A percentile compares a stretch with the other conserved stretches of the same genome.
Evolutionary conservation across 1,139 yeast species (phyloP).

Genomic region (Arxiozyma telluris): DNA sequence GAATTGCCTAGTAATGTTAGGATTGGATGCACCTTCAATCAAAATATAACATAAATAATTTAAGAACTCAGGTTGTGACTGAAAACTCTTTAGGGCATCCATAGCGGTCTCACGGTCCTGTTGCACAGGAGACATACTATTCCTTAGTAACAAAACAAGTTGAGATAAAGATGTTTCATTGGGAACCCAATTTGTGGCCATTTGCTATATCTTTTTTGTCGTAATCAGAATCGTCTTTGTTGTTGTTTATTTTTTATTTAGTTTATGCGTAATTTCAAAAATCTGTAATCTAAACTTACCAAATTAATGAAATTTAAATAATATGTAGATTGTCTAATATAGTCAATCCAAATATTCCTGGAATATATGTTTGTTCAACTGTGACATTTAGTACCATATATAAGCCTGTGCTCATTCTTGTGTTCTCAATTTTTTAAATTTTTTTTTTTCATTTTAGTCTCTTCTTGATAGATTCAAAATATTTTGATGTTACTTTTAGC

Average conservation of each 20-base stretch:
- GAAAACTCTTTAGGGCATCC: conserved; percentile 60
- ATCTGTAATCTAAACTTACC: no score
- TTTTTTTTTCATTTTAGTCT: background rate
- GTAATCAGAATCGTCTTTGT: background rate
- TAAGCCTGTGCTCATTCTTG: background rate
- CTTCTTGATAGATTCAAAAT: background rate
- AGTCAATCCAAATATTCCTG: no score
- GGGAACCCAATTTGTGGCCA: conserved; percentile 46
- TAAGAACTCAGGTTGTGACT: conserved; percentile 62
- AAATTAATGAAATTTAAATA: no score
- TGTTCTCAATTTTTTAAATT: background rate
- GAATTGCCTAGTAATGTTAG: conserved; percentile 30
- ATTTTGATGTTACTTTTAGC: no score
- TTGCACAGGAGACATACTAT: conserved; percentile 54
- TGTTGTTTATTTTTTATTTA: background rate
- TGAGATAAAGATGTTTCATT: conserved; percentile 54
- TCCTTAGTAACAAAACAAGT: conserved; percentile 52
- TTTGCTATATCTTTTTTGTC: background rate
- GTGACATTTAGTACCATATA: background rate
- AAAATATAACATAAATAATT: conserved; percentile 69
- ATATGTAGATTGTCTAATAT: background rate
- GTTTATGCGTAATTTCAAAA: background rate
- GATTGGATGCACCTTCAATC: conserved; percentile 41
- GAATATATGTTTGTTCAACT: no score
- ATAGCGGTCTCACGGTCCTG: conserved; percentile 50